These are phyloP conservation scores for Oryza officinalis DNA, from an alignment of 176 grass and related monocot genomes.

Conservation along the genomic window DNA sequence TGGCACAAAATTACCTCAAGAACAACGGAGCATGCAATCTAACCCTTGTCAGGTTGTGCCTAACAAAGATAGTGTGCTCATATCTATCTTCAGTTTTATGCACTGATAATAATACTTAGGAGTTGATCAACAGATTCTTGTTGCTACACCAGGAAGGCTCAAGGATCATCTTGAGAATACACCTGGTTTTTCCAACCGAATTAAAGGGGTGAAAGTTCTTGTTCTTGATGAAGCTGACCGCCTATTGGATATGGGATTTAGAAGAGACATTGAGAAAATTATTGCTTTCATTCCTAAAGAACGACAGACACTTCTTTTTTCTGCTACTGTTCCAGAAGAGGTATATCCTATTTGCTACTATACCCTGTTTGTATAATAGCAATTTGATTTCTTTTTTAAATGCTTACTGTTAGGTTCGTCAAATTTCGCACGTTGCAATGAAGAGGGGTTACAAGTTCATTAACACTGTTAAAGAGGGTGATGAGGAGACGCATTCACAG, in stretches of 20 bases:
- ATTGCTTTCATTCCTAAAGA: constrained; percentile 80
- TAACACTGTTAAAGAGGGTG: constrained; percentile 89
- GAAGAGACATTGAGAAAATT: constrained; percentile 95
- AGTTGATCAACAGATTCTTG: constrained; percentile 64
- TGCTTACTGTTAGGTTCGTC: constrained; percentile 57
- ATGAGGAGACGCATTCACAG: constrained; percentile 89
- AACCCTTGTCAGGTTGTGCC: constrained; percentile 79
- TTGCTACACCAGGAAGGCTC: constrained; percentile 92
- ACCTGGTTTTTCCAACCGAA: constrained; percentile 67
- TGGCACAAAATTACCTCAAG: constrained; percentile 69
- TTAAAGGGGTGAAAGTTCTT: constrained; percentile 87
- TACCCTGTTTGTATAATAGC: constrained; percentile 26
- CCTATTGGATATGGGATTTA: constrained; percentile 95
- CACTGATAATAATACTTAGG: constrained; percentile 34
- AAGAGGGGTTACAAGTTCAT: constrained; percentile 73
- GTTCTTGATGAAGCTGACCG: constrained; percentile 97
- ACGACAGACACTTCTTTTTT: constrained; percentile 90
- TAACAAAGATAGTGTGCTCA: constrained; percentile 21
- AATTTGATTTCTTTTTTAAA: constrained; percentile 30
- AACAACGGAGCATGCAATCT: constrained; percentile 77
- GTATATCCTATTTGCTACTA: constrained; percentile 47
- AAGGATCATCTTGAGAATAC: constrained; percentile 97
- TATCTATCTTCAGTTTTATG: constrained; percentile 16
- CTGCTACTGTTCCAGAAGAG: constrained; percentile 90
- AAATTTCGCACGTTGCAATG: constrained; percentile 90